A percentile compares a stretch with the other conserved stretches of the same genome.
Evolutionary conservation across 1,284 basidiomycete species (phyloP).

Genomic region (Trichosporon inkin): DNA sequence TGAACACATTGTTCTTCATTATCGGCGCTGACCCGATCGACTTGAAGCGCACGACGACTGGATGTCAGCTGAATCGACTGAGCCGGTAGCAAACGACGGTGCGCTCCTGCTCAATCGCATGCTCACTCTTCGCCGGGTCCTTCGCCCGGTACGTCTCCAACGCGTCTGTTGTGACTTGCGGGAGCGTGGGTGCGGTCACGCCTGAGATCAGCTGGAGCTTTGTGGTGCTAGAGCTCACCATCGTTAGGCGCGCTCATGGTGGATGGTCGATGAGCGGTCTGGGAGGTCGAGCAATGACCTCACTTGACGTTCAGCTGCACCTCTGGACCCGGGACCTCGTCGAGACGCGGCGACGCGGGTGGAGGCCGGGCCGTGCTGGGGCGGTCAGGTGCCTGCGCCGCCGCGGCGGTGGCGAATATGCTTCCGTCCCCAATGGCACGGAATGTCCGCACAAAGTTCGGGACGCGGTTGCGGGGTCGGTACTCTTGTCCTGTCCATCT

Average conservation of each 20-base stretch:
- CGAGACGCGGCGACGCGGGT: neutral
- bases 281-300: slow-evolving; percentile 3
- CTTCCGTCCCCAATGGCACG: neutral
- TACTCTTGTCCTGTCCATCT: neutral
- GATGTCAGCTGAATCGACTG: neutral
- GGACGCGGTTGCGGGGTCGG: neutral
- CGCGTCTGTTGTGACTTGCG: slow-evolving; percentile 57
- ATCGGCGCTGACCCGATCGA: slow-evolving; percentile 97
- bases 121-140: slow-evolving; percentile 71
- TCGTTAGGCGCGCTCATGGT: slow-evolving; percentile 3
- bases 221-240: neutral
- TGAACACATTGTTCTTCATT: slow-evolving; percentile 98
- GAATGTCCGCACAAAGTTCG: no score
- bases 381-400: neutral
- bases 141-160: slow-evolving; percentile 79
- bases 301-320: neutral
- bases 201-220: neutral
- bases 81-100: neutral
- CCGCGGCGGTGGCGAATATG: slow-evolving; percentile 5
- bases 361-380: neutral
- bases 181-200: slow-evolving; percentile 16
- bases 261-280: neutral
- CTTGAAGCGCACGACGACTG: slow-evolving; percentile 96
- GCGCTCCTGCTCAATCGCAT: neutral
- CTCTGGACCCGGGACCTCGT: neutral